A percentile compares a stretch with the other conserved stretches of the same genome.
These are phyloP conservation scores for Kwoniella heveanensis DNA, from an alignment of 768 basidiomycete species.

Conservation along the genomic window DNA sequence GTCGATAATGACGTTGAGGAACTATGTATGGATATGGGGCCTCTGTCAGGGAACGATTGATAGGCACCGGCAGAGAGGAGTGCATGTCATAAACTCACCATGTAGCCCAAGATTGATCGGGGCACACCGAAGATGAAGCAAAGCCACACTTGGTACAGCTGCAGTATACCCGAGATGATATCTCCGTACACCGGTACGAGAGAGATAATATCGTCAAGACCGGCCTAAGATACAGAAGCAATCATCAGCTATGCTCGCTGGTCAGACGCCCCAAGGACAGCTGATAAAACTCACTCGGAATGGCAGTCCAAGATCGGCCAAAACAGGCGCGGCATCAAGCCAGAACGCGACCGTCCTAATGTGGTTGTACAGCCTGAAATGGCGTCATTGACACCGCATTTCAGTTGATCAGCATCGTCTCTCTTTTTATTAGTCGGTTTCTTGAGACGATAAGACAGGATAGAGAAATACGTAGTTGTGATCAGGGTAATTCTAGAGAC, in stretches of 20 bases:
- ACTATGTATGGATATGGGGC: too few relatives aligned
- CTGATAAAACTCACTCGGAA: conserved; percentile 48
- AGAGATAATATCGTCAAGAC: conserved; percentile 54
- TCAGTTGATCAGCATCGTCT: conserved; percentile 1
- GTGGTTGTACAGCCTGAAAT: conserved; percentile 53
- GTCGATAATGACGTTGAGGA: conserved; percentile 50
- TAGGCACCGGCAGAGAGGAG: not conserved
- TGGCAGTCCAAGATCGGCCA: conserved; percentile 54
- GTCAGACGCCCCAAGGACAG: not conserved
- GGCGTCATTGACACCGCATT: conserved; percentile 3
- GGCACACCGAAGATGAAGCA: conserved; percentile 52
- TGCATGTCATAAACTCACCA: conserved; percentile 42
- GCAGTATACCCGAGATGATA: conserved; percentile 48
- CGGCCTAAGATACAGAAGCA: conserved; percentile 35
- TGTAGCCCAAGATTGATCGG: conserved; percentile 37
- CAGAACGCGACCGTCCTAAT: conserved; percentile 54
- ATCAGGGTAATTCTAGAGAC: conserved; percentile 36
- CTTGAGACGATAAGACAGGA: not conserved
- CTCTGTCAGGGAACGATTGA: too few relatives aligned
- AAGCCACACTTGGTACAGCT: conserved; percentile 55
- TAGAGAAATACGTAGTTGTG: not conserved
- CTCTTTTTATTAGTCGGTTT: not conserved
- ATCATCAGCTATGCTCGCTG: conserved; percentile 1
- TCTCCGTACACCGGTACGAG: conserved; percentile 55
- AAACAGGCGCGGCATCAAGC: conserved; percentile 54